These are phyloP conservation scores for Pterocarpus santalinus DNA, from an alignment of 306 rosid genomes.

Conservation along the genomic window DNA sequence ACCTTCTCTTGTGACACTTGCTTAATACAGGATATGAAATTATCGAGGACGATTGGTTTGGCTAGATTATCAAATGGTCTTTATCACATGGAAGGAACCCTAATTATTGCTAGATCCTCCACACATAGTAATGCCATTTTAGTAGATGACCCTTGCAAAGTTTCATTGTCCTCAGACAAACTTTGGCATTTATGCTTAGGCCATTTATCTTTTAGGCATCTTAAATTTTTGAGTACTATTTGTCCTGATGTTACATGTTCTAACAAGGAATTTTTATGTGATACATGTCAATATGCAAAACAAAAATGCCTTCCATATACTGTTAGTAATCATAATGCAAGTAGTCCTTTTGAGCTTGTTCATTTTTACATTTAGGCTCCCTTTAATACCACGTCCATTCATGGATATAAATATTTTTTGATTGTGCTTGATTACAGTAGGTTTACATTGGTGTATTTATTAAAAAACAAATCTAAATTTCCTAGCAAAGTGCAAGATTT, in stretches of 20 bases:
- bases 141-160: too few relatives aligned
- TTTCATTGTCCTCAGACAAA: too few relatives aligned
- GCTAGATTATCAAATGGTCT: too few relatives aligned
- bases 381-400: not conserved
- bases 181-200: too few relatives aligned
- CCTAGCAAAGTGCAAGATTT: not conserved
- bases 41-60: too few relatives aligned
- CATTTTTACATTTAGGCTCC: not conserved
- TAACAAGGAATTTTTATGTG: not conserved
- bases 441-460: not conserved
- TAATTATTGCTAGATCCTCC: too few relatives aligned
- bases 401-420: not conserved
- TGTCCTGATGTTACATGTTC: not conserved
- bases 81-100: too few relatives aligned
- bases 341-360: not conserved
- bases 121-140: too few relatives aligned
- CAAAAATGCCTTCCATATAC: not conserved
- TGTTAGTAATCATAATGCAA: not conserved
- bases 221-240: too few relatives aligned
- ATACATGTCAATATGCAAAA: not conserved
- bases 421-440: not conserved
- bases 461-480: not conserved
- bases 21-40: too few relatives aligned
- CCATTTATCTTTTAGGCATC: too few relatives aligned
- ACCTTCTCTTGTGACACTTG: too few relatives aligned